Conservation (phyloP, 352 stramenopile species). For the Lagenidium sp. region DNA sequence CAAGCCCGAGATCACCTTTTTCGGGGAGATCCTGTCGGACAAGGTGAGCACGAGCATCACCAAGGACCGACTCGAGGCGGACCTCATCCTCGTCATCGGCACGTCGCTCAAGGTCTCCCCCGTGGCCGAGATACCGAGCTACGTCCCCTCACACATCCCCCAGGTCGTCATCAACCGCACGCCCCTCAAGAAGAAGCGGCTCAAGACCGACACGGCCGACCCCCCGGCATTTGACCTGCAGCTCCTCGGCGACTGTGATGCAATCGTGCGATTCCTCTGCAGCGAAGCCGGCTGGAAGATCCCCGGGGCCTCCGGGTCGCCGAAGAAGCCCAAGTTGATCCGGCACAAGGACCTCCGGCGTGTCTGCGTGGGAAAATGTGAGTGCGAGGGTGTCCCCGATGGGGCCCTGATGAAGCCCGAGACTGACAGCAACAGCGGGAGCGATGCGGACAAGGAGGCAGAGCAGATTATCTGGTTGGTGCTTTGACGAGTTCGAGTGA, state of each 20-base stretch:
- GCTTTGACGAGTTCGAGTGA: too few species aligned
- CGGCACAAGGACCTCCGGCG: conserved; percentile 16
- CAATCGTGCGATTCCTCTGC: conserved; percentile 64
- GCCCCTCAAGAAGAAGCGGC: conserved; percentile 67
- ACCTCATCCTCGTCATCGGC: conserved; percentile 97
- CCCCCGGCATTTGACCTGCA: conserved; percentile 73
- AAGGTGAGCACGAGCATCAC: conserved; percentile 80
- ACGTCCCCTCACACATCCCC: conserved; percentile 67
- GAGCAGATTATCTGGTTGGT: too few species aligned
- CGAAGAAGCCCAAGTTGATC: conserved; percentile 7
- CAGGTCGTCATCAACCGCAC: conserved; percentile 90
- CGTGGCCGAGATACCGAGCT: conserved; percentile 88
- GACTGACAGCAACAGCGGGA: too few species aligned
- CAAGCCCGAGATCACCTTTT: conserved; percentile 98
- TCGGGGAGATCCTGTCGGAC: conserved; percentile 90
- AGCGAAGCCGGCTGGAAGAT: conserved; percentile 40
- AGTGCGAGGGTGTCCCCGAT: conserved; percentile 32
- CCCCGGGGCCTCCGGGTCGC: neutral
- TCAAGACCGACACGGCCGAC: conserved; percentile 23
- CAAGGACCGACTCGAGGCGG: conserved; percentile 67
- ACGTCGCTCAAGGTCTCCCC: conserved; percentile 96
- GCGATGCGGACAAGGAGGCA: too few species aligned
- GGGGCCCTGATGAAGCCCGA: too few species aligned
- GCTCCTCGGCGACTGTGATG: conserved; percentile 72
- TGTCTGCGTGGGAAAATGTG: conserved; percentile 38